Evolutionary conservation across 371 early-diverging fungal species (phyloP).

Genomic region (Astathelohania contejeani): DNA sequence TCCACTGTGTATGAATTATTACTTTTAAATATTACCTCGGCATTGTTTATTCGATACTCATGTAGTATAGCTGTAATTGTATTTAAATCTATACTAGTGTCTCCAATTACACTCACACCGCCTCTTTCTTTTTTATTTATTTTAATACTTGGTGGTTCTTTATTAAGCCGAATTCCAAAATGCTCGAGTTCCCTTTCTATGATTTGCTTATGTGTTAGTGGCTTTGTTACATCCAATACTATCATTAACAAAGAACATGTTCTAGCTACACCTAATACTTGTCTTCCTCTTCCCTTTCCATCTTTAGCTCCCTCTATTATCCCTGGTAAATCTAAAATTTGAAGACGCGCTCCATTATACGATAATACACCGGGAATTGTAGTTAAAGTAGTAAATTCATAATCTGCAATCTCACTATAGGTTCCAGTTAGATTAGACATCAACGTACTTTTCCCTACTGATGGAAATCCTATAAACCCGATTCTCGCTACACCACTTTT

Average conservation of each 20-base stretch:
- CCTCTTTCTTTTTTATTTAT: slow-evolving; percentile 90
- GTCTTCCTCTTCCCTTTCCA: slow-evolving; percentile 92
- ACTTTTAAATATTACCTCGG: slow-evolving; percentile 72
- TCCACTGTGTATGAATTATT: slow-evolving; percentile 67
- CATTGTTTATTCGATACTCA: slow-evolving; percentile 88
- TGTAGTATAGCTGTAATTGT: slow-evolving; percentile 78
- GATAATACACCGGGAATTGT: slow-evolving; percentile 74
- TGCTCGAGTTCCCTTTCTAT: slow-evolving; percentile 90
- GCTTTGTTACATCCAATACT: slow-evolving; percentile 91
- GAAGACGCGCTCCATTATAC: slow-evolving; percentile 89
- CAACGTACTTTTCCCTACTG: slow-evolving; percentile 88
- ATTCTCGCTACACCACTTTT: slow-evolving; percentile 90
- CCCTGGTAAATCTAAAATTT: slow-evolving; percentile 70
- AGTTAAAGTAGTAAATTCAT: slow-evolving; percentile 96
- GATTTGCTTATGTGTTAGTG: slow-evolving; percentile 63
- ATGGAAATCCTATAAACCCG: slow-evolving; percentile 86
- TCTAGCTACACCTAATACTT: slow-evolving; percentile 80
- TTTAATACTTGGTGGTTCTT: slow-evolving; percentile 62
- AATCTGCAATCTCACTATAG: slow-evolving; percentile 70
- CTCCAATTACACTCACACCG: slow-evolving; percentile 75
- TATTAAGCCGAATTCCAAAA: slow-evolving; percentile 88
- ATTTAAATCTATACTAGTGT: slow-evolving; percentile 68
- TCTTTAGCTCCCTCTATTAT: slow-evolving; percentile 98
- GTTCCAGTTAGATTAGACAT: slow-evolving; percentile 80
- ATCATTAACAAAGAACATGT: slow-evolving; percentile 89